A percentile compares a stretch with the other conserved stretches of the same genome.
Conservation (phyloP, 2,329 filamentous ascomycete genomes). For the Fusarium sp. region DNA sequence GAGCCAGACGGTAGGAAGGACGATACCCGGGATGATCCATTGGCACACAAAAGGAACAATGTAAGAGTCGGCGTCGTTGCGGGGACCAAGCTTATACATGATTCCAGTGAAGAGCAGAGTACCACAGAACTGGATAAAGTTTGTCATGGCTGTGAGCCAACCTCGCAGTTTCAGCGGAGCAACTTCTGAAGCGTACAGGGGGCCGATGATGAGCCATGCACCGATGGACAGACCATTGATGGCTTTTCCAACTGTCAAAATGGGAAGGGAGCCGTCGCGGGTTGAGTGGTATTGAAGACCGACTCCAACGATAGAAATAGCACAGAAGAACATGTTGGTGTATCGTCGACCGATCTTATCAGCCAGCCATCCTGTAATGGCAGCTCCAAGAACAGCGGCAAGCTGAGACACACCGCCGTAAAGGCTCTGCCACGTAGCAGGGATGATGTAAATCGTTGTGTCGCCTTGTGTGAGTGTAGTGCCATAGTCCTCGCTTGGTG, state of each 20-base stretch:
- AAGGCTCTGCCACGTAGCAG: neutral
- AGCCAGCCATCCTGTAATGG: neutral
- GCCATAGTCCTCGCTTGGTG: neutral
- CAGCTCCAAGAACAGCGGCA: neutral
- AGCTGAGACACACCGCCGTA: neutral
- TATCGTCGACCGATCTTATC: conserved; percentile 9
- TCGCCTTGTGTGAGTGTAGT: neutral
- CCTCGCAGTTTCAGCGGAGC: neutral
- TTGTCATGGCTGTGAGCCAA: neutral
- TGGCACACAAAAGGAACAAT: conserved; percentile 33
- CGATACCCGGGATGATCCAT: neutral
- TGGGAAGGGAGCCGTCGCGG: neutral
- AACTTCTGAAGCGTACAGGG: neutral
- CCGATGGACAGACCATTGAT: conserved; percentile 9
- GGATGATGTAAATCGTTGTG: neutral
- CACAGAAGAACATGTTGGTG: conserved; percentile 1
- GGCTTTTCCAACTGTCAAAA: conserved; percentile 43
- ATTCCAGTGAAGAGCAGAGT: neutral
- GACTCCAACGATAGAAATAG: conserved; percentile 40
- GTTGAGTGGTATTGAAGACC: conserved; percentile 45
- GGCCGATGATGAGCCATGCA: neutral
- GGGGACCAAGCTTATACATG: neutral
- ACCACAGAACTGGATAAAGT: neutral
- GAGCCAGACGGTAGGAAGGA: conserved; percentile 22
- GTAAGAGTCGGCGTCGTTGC: neutral